Evolutionary conservation across 116 monocot species (phyloP).

Genomic region (Zostera marina): DNA sequence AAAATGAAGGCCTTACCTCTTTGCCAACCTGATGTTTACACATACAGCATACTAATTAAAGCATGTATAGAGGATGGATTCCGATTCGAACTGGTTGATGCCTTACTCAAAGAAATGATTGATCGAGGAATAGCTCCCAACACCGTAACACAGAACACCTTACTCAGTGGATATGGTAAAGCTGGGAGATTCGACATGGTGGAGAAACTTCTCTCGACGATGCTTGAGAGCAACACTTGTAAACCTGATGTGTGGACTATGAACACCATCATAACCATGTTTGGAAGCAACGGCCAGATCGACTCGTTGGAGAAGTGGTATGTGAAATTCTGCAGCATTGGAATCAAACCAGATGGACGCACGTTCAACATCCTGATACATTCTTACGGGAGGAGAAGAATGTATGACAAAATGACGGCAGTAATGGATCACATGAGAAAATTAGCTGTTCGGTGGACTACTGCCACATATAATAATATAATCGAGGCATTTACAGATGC

Average conservation of each 20-base stretch:
- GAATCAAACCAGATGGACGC: conserved; percentile 77
- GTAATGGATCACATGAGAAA: conserved; percentile 95
- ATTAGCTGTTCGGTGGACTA: conserved; percentile 78
- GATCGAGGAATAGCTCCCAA: conserved; percentile 46
- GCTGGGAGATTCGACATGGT: conserved; percentile 64
- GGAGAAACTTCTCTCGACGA: conserved; percentile 57
- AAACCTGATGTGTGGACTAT: conserved; percentile 89
- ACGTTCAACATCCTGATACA: conserved; percentile 88
- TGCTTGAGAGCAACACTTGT: conserved; percentile 55
- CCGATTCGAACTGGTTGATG: conserved; percentile 57
- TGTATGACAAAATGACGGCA: conserved; percentile 86
- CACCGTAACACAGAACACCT: conserved; percentile 77
- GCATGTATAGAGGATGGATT: conserved; percentile 43
- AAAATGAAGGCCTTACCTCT: conserved; percentile 61
- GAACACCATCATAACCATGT: conserved; percentile 71
- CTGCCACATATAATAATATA: conserved; percentile 89
- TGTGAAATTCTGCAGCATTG: conserved; percentile 62
- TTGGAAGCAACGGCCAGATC: conserved; percentile 54
- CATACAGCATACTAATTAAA: conserved; percentile 71
- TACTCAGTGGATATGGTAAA: conserved; percentile 66
- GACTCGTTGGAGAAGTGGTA: conserved; percentile 93
- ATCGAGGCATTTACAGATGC: conserved; percentile 83
- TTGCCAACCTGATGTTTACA: conserved; percentile 78
- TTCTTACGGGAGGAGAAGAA: conserved; percentile 56
- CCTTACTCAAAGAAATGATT: conserved; percentile 64